Evolutionary conservation across 768 basidiomycete species (phyloP).

Genomic region (Phallus indusiatus): DNA sequence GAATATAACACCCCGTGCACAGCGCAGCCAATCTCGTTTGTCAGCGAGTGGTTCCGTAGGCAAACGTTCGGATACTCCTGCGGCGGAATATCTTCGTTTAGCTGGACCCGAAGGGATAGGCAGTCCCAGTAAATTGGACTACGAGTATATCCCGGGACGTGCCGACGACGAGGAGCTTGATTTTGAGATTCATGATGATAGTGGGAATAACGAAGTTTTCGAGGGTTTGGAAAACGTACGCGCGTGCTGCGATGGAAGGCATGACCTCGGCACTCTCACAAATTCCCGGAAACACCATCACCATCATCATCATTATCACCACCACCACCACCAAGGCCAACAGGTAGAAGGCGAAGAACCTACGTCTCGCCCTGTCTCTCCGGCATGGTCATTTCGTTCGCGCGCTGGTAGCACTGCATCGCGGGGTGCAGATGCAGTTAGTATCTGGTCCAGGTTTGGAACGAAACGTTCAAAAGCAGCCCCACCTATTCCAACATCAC

Average conservation of each 20-base stretch:
- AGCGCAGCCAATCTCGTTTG: conserved; percentile 70
- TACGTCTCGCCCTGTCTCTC: conserved; percentile 54
- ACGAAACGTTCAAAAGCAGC: conserved; percentile 10
- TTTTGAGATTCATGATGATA: conserved; percentile 75
- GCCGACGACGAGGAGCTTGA: conserved; percentile 58
- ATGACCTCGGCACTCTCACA: conserved; percentile 66
- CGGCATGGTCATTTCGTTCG: conserved; percentile 81
- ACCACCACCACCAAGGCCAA: conserved; percentile 21
- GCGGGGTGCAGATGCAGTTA: conserved; percentile 39
- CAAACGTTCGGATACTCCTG: conserved; percentile 86
- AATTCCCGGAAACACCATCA: conserved; percentile 35
- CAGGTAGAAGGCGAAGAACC: conserved; percentile 38
- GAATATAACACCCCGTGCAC: conserved; percentile 69
- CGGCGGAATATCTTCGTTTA: conserved; percentile 83
- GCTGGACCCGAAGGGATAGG: conserved; percentile 65
- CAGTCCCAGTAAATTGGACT: conserved; percentile 56
- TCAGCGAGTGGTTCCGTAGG: conserved; percentile 65
- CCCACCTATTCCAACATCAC: conserved; percentile 5
- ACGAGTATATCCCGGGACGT: conserved; percentile 23
- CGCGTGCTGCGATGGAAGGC: conserved; percentile 80
- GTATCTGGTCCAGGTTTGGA: conserved; percentile 12
- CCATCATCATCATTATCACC: conserved; percentile 47
- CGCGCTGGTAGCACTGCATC: conserved; percentile 65
- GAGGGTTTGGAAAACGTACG: conserved; percentile 95
- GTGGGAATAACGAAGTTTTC: conserved; percentile 66